A percentile compares a stretch with the other conserved stretches of the same genome.
phyloP scores from a whole-genome alignment of 139 green algal genomes.

The Haematococcus lacustris region DNA sequence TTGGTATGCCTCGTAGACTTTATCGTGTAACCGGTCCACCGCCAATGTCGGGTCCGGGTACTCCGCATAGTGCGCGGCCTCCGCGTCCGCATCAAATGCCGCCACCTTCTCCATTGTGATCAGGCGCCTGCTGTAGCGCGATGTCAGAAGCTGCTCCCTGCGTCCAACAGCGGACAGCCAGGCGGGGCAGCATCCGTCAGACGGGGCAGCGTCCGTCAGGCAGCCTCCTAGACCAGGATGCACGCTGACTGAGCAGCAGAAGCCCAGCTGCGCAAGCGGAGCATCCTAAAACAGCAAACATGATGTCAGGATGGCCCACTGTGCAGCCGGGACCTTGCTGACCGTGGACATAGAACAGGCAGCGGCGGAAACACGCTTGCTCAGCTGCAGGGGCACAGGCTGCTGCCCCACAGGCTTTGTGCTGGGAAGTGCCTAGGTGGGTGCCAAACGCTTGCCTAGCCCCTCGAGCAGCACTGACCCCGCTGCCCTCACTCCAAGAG shows the following conservation, averaged over 20 bases:
- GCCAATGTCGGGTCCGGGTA: constrained; percentile 19
- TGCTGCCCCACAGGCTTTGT: not conserved
- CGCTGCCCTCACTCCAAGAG: not conserved
- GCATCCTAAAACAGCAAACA: not conserved
- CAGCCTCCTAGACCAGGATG: not conserved
- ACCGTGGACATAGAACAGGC: not conserved
- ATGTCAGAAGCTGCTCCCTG: constrained; percentile 76
- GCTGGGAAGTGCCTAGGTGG: not conserved
- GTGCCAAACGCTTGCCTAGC: not conserved
- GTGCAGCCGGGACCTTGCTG: not conserved
- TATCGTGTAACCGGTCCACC: constrained; percentile 24
- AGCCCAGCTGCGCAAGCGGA: not conserved
- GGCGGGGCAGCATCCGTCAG: not conserved
- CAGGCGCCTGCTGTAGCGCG: constrained; percentile 76
- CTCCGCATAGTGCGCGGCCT: constrained; percentile 12
- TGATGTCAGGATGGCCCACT: not conserved
- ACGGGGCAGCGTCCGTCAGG: not conserved
- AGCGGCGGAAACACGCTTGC: too few relatives aligned
- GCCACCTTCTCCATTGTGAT: constrained; percentile 77
- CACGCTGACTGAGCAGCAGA: not conserved
- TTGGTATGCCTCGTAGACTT: constrained; percentile 20
- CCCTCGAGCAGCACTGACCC: not conserved
- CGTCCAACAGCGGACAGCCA: not conserved
- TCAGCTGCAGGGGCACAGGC: not conserved
- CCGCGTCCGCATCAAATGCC: constrained; percentile 21